Percentiles rank a stretch among this genome's conserved stretches.
Evolutionary conservation across 2,329 filamentous ascomycete genomes (phyloP).

Genomic region (Ramularia collo-cygni): DNA sequence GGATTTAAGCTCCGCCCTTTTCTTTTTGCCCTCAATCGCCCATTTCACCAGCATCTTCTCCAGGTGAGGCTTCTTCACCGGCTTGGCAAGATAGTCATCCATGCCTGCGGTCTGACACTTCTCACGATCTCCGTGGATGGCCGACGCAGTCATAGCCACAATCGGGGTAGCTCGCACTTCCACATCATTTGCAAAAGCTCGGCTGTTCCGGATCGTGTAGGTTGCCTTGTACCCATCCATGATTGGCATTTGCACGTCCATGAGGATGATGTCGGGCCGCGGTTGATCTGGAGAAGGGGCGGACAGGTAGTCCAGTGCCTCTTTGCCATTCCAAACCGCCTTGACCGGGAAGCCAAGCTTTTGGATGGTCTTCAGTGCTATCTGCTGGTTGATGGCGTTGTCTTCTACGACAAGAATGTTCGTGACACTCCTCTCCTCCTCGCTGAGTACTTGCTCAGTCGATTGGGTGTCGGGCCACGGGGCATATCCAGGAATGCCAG

Average conservation of each 20-base stretch:
- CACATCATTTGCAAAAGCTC: slow-evolving; percentile 55
- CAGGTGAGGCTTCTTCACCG: slow-evolving; percentile 60
- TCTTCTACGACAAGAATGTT: slow-evolving; percentile 76
- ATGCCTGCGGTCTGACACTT: slow-evolving; percentile 68
- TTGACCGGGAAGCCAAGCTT: slow-evolving; percentile 66
- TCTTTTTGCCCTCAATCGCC: slow-evolving; percentile 44
- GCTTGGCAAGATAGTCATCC: slow-evolving; percentile 68
- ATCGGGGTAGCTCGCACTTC: slow-evolving; percentile 58
- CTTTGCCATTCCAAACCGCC: slow-evolving; percentile 71
- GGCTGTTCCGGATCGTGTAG: slow-evolving; percentile 61
- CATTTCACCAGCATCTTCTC: slow-evolving; percentile 68
- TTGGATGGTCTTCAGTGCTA: slow-evolving; percentile 66
- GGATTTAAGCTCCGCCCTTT: slow-evolving; percentile 21
- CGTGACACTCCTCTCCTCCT: slow-evolving; percentile 54
- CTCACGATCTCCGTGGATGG: slow-evolving; percentile 68
- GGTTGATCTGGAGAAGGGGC: slow-evolving; percentile 37
- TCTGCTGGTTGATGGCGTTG: slow-evolving; percentile 63
- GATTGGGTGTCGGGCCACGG: slow-evolving; percentile 34
- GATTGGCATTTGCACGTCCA: slow-evolving; percentile 43
- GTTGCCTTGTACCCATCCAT: slow-evolving; percentile 74
- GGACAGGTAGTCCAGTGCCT: slow-evolving; percentile 65
- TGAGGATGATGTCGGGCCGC: slow-evolving; percentile 65
- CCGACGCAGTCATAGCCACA: slow-evolving; percentile 74
- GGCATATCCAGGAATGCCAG: slow-evolving; percentile 9
- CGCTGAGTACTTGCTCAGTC: slow-evolving; percentile 46